A percentile compares a stretch with the other conserved stretches of the same genome.
phyloP scores from a whole-genome alignment of 139 green algal genomes.

The Tetratostichococcus sp. region DNA sequence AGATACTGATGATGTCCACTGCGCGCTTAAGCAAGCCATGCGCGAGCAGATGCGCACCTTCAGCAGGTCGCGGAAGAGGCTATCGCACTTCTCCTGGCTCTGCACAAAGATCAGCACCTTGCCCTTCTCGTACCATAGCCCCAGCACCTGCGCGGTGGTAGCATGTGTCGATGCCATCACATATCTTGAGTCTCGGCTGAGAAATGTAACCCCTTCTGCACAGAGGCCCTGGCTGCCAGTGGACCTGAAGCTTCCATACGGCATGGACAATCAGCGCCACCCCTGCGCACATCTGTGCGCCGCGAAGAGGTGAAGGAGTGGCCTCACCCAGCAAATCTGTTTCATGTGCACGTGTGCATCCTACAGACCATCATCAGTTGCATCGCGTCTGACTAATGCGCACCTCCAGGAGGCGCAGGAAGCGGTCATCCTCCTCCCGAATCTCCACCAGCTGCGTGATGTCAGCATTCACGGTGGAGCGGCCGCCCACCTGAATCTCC shows the following conservation, averaged over 20 bases:
- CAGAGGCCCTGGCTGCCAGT: too few relatives aligned
- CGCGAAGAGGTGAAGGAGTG: too few relatives aligned
- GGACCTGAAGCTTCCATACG: too few relatives aligned
- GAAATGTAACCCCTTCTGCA: too few relatives aligned
- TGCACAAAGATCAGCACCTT: constrained; percentile 88
- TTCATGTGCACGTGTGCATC: too few relatives aligned
- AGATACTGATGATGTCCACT: too few relatives aligned
- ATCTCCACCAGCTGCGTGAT: constrained; percentile 95
- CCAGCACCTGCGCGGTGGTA: constrained; percentile 46
- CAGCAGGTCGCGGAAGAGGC: constrained; percentile 86
- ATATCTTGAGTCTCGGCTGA: too few relatives aligned
- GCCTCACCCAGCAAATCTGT: too few relatives aligned
- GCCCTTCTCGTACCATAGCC: constrained; percentile 80
- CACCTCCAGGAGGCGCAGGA: constrained; percentile 90
- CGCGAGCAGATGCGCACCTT: constrained; percentile 24
- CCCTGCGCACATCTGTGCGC: too few relatives aligned
- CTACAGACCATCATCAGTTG: too few relatives aligned
- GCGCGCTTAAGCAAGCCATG: too few relatives aligned
- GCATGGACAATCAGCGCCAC: too few relatives aligned
- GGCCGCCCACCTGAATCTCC: constrained; percentile 87
- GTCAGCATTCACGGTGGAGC: constrained; percentile 88
- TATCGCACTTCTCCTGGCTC: constrained; percentile 90
- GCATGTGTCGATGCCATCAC: not conserved
- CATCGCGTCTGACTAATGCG: not conserved
- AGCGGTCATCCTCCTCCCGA: constrained; percentile 78